Evolutionary conservation across 306 rosid genomes (phyloP).

Genomic region (Glycine tomentella): DNA sequence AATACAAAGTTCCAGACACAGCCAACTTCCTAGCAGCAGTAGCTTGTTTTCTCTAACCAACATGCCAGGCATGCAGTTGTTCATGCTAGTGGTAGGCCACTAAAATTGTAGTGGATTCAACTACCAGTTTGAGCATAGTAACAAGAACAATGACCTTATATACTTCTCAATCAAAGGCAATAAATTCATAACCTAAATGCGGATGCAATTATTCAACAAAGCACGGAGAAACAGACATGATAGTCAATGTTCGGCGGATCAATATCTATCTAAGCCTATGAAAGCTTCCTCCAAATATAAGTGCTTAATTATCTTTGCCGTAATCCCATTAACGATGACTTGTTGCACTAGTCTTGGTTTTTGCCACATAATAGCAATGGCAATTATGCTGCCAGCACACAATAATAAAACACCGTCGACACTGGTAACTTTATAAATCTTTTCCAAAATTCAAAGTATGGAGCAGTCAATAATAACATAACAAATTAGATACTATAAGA

Average conservation of each 20-base stretch:
- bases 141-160: constrained; percentile 6
- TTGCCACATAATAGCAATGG: constrained; percentile 20
- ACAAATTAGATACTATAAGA: neutral
- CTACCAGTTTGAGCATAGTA: constrained; percentile 7
- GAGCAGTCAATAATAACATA: constrained; percentile 11
- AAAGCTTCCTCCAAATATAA: neutral
- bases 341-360: constrained; percentile 17
- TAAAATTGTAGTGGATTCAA: constrained; percentile 43
- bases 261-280: neutral
- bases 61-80: constrained; percentile 35
- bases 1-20: constrained; percentile 21
- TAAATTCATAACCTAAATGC: neutral
- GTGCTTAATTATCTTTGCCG: constrained; percentile 10
- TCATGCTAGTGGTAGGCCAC: constrained; percentile 45
- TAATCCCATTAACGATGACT: constrained; percentile 18
- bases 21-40: constrained; percentile 36
- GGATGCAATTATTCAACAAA: neutral
- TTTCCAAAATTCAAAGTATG: neutral
- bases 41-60: constrained; percentile 24
- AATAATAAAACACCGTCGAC: constrained; percentile 29
- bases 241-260: constrained; percentile 16
- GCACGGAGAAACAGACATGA: constrained; percentile 29
- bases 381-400: constrained; percentile 44
- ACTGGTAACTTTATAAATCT: neutral
- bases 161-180: constrained; percentile 37